Base-by-base conservation (phyloP, 345 rosid species). In the Erucastrum elatum region DNA sequence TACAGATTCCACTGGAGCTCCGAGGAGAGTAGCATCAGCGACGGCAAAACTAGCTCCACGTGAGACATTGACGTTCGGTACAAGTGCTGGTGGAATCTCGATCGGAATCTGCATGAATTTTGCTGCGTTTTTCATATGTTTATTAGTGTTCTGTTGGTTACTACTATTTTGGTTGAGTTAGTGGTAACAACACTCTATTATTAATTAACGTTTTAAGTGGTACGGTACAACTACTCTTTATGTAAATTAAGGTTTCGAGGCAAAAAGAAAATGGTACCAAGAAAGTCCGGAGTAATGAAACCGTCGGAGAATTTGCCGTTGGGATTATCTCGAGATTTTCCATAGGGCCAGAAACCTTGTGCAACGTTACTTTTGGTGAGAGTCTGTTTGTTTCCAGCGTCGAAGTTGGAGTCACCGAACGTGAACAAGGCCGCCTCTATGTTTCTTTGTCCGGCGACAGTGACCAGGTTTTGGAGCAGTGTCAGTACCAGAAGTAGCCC, bases 31-130 rank as follows among this genome's bases (percentile, higher is more conserved):
- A 49, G 83, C 83, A 64, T 64, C 83, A 9, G 66, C 83, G 16
- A 70, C 60, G 39, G 83, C 83, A 12, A 70, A 80, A 71, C 71
- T 70, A 60, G 78, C 83, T 70, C 83, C 83, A 65, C 68, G 68
- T 16, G 80, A 55, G 25, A 80, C 39, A 65, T 80, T 39, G 2
- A 68, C 83, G 33, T 56, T 26, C 2, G 72, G 59, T 41, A 39
- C 12, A 17, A 69, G 76, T 0, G 71, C 71, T 5, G 72, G 31
- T 2, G 79, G 83, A 11, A 75, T 70, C 16, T 12, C 26, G 39
- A 26, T 51, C 35, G 79, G 83, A 30, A 75, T 75, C 10, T 7
- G 16, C 79, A 80, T 59, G 29, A 75, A 80, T 71, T 31, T 76
- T 17, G 81, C 81, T 78, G 71, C 55, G 12, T 61, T 11, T 5